Percentiles rank a stretch among this genome's conserved stretches.
These are phyloP conservation scores for Elymus sibiricus DNA, from an alignment of 176 grass and related monocot genomes.

Conservation along the genomic window DNA sequence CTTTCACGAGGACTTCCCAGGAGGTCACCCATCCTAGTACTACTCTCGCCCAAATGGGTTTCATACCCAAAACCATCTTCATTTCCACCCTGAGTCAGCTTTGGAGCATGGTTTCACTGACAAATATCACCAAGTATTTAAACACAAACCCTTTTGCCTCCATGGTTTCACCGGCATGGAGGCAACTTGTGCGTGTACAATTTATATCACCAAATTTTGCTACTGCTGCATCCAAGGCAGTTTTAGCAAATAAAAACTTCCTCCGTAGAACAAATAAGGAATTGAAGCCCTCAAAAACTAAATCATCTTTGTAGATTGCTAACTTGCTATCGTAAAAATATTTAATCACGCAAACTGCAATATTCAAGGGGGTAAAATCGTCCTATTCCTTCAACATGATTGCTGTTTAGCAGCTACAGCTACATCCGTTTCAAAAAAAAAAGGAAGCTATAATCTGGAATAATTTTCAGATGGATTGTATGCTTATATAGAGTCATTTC, in stretches of 20 bases:
- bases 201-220: neutral
- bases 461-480: conserved; percentile 6
- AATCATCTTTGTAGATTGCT: neutral
- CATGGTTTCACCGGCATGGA: neutral
- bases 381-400: neutral
- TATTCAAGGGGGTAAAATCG: neutral
- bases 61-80: neutral
- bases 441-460: neutral
- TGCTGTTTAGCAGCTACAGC: neutral
- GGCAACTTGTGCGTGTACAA: neutral
- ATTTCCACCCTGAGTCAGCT: neutral
- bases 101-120: neutral
- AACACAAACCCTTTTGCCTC: too few species aligned
- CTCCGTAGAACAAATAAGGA: neutral
- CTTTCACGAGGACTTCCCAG: too few species aligned
- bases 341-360: neutral
- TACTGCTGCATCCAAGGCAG: neutral
- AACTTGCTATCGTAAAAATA: neutral
- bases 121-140: too few species aligned
- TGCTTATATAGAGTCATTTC: neutral
- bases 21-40: too few species aligned
- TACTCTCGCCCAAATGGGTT: too few species aligned
- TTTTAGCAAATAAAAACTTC: neutral
- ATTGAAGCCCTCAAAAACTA: neutral
- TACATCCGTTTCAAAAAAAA: conserved; percentile 18